Evolutionary conservation across 257 asterid genomes (phyloP), one percentile per base, ranked within the genome.

Genomic region (Nicotiana tabacum): DNA sequence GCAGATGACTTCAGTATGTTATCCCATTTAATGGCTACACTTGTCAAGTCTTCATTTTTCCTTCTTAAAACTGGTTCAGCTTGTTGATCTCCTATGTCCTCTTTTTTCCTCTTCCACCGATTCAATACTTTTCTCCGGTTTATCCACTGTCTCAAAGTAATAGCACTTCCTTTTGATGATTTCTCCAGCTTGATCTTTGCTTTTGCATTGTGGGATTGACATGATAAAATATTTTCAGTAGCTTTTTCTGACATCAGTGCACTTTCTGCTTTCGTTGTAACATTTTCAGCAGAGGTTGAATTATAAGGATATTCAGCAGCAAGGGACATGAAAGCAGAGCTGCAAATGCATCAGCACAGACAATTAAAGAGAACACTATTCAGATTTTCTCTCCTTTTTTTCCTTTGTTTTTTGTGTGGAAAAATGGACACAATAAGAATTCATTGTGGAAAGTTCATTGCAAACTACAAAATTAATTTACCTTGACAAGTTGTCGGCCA

Each of bases 401-500:
- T 48, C 24, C 15, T 10, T 17, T 13, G 32, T 11, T 0, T 21
- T 1, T 76, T 48, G 24, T 15, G 21, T 17, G 51, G 18, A 30
- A 5, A 4, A 55, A 46, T 12, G 2, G 13, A 30, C 30, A 61
- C 56, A 58, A 12, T 62, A 76, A 46, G 8, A 77, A 48, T 33
- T 18, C 13, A 29, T 69, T n/a, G 48, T 32, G 48, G 35, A 43
- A 64, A 64, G 32, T 64, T 64, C 60, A 61, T 80, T 16, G 32
- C 32, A 16, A 12, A 13, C 18, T 32, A 37, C 57, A 51, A 66
- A 30, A 4, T 17, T 17, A 12, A 46, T 0, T 60, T 82, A 92
- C 98, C 98, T 93, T 80, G 97, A 93, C 55, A 92, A 88, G 87
- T 91, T 91, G 83, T 93, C 97, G 2, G 93, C 87, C 62, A 93